Base-by-base conservation (phyloP, 352 stramenopile genomes). In the Blastocystis sp. region DNA sequence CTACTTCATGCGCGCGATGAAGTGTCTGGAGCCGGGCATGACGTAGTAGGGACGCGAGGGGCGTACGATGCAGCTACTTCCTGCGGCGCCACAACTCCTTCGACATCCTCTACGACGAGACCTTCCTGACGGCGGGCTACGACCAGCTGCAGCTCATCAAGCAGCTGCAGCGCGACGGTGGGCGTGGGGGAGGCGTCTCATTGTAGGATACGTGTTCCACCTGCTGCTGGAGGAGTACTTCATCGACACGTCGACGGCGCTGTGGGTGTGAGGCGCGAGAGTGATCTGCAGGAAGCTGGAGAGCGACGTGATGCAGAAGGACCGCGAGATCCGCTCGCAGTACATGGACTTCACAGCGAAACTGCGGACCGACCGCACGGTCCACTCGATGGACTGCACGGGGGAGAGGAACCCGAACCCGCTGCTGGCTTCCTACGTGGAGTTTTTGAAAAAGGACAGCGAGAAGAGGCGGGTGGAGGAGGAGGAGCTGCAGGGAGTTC, bases 61-160 rank as follows among this genome's bases (percentile, higher is more conserved):
- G 46, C 0, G 3, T 57, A 8, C 32, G 11, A 59, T 32, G 4
- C 38, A 78, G 67, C n/a, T 57, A 44, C n/a, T n/a, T 59, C n/a
- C n/a, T 78, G 42, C 67, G 67, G 8, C 67, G 67, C 40, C 67
- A 78, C 42, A 78, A 78, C 27, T 78, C 67, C 8, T 78, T 61
- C 42, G 67, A 78, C 38, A 78, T 78, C n/a, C 67, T 59, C 38
- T 78, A 78, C 38, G 67, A 78, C 32, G 67, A 78, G 67, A 21
- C 56, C 42, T 78, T 78, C 40, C 34, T 78, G 36, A 78, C 49
- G 67, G n/a, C 9, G n/a, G 67, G 67, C 21, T 78, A 56, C 49
- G 67, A 78, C 38, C 7, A 57, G 46, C 18, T 59, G 42, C n/a
- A 78, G 51, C 49, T 78, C 36, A 57, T 59, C 27, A 24, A 78